Evolutionary conservation across 768 basidiomycete genomes (phyloP), one percentile per base, ranked within the genome.

Genomic region (Kwoniella europaea): DNA sequence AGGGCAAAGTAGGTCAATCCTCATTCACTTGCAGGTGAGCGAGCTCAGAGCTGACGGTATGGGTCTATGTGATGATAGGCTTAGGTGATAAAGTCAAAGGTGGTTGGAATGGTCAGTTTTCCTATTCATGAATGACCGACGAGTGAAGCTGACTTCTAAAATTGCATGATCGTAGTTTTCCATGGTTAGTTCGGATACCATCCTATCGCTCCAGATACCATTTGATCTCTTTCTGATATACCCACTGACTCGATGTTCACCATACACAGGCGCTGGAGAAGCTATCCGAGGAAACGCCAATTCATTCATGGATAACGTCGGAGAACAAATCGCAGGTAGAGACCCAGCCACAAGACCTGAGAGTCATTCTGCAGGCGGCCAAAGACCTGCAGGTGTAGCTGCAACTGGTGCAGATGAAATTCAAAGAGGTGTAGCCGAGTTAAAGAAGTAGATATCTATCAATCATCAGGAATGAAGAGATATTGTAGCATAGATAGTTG

Each of bases 201-300:
- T 35, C 29, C 29, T 35, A 7, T 7, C 35, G 35, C 35, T 35
- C 6, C 35, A 35, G 6, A 35, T 35, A 35, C 35, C 35, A 35
- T 27, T 27, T 20, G 50, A 54, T 29, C 41, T 58, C 55, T n/a
- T 43, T 22, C 16, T 42, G 50, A 22, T n/a, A 18, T 62, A 29
- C 22, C 6, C 7, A 7, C 35, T 35, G 35, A 35, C 35, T 35
- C 35, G 35, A 35, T 2, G 4, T 44, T 18, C 18, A 55, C 18
- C 3, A 59, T 16, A 15, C 16, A 22, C 27, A 73, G 78, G 78
- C 44, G 71, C 76, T 10, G 78, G 78, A 22, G 78, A 79, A 71
- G 74, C 65, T 35, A 65, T 79, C 59, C 60, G 76, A 46, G 78
- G 78, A 29, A 76, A 74, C 57, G 71, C 75, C 67, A 79, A 79